phyloP scores from a whole-genome alignment of 2,329 filamentous ascomycete genomes.

The Alternaria postmessia region DNA sequence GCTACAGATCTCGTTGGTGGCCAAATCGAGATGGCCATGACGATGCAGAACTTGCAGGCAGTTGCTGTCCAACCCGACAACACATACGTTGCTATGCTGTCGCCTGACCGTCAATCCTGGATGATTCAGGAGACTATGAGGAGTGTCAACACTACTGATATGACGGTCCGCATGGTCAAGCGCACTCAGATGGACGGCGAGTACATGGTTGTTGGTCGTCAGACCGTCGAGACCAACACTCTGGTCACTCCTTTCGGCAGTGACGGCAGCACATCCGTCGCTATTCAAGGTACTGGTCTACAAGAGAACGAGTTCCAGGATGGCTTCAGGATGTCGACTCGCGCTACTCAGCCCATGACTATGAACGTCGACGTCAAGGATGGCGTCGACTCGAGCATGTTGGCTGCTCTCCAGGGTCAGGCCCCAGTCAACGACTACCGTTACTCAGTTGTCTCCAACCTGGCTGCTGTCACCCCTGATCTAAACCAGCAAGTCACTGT shows the following conservation, averaged over 20 bases:
- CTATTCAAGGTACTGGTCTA: conserved; percentile 46
- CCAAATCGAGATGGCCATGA: conserved; percentile 48
- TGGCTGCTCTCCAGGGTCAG: conserved; percentile 43
- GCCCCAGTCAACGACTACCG: conserved; percentile 46
- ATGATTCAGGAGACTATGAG: conserved; percentile 50
- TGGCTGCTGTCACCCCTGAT: conserved; percentile 44
- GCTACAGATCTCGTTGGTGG: conserved; percentile 48
- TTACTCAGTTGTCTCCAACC: conserved; percentile 45
- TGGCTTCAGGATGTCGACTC: conserved; percentile 49
- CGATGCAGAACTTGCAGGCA: conserved; percentile 37
- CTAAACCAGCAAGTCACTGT: conserved; percentile 49
- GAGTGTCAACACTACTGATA: conserved; percentile 49
- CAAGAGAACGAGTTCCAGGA: conserved; percentile 52
- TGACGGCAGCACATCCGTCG: conserved; percentile 35
- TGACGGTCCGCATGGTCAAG: conserved; percentile 49
- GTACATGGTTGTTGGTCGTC: conserved; percentile 50
- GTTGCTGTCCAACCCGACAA: conserved; percentile 46
- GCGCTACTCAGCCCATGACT: conserved; percentile 46
- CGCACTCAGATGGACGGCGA: conserved; percentile 47
- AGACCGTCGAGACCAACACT: conserved; percentile 47
- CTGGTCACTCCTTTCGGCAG: conserved; percentile 45
- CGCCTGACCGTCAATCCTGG: conserved; percentile 49
- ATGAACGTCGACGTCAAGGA: conserved; percentile 50
- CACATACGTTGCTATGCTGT: conserved; percentile 49
- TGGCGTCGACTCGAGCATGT: conserved; percentile 45